Evolutionary conservation across 1,284 basidiomycete genomes (phyloP), one percentile per base, ranked within the genome.

Genomic region (Golubevia sp.): DNA sequence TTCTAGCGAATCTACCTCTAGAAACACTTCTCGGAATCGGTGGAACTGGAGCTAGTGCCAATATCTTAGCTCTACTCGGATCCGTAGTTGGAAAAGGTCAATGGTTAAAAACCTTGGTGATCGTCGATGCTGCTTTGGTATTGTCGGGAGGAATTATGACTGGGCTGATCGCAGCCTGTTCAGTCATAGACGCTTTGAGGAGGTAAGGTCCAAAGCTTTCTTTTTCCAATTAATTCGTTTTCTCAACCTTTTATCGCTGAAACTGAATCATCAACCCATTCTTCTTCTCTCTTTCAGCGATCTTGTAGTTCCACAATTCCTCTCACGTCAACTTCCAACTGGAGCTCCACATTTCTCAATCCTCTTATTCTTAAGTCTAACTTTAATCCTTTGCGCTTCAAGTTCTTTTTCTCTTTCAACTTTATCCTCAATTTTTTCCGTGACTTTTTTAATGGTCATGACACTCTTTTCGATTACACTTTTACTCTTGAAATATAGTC

Each of bases 61-160:
- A 76, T 30, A 61, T 76, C 13, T 66, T 76, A 4, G 63, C 74
- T 3, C 48, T 67, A 34, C 57, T 73, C 0, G 71, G 62, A 20
- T 30, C 64, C 11, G 62, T 61, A 5, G 66, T 65, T 1, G 69
- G 63, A 0, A 63, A 56, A 55, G 73, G 73, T 7, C 58, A 52
- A 0, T 69, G 66, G 63, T 69, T 76, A 58, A 66, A 70, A 51
- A 18, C 71, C n/a, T 57, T 74, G 49, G 66, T 76, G 5, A 64
- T 72, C 3, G 55, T 71, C 20, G 74, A 76, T 58, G 74, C 74
- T 6, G 65, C 61, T 44, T 11, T 73, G 38, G 74, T 76, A 18
- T 66, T 76, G 8, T 69, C 67, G 55, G 74, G 74, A 21, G 74
- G 74, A 25, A 72, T 76, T 62, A 69, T 76, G 44, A 74, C 71